These are phyloP conservation scores for Carnegiea gigantea DNA, from an alignment of 179 eudicot genomes.

Conservation along the genomic window DNA sequence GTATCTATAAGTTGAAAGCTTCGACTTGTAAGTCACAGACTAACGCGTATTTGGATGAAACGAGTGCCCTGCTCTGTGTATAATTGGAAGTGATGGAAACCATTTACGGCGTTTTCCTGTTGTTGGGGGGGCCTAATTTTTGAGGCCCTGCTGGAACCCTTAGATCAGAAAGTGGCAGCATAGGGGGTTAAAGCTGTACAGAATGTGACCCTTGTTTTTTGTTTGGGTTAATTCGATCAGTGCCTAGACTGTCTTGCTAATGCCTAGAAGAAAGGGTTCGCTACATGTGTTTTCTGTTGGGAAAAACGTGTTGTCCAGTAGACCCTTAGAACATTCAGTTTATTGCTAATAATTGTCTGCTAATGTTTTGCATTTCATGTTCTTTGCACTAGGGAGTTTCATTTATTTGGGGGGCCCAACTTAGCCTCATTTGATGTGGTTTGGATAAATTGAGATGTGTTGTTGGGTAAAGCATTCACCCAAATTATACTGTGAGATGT, in stretches of 20 bases:
- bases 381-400: neutral
- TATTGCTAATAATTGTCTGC: neutral
- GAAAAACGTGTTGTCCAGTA: neutral
- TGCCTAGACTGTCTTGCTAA: slow-evolving; percentile 17
- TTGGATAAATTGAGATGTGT: too few relatives aligned
- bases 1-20: slow-evolving; percentile 27
- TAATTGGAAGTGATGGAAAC: slow-evolving; percentile 22
- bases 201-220: slow-evolving; percentile 17
- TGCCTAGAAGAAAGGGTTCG: slow-evolving; percentile 1
- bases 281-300: neutral
- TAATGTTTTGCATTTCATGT: neutral
- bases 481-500: too few relatives aligned
- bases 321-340: neutral
- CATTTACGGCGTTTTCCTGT: slow-evolving; percentile 19
- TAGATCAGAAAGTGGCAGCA: slow-evolving; percentile 25
- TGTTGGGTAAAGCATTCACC: too few relatives aligned
- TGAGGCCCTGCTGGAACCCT: slow-evolving; percentile 32
- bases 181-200: slow-evolving; percentile 31
- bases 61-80: slow-evolving; percentile 30
- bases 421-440: neutral
- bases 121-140: slow-evolving; percentile 35
- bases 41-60: slow-evolving; percentile 20
- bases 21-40: slow-evolving; percentile 20
- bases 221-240: neutral
- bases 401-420: neutral